These are phyloP conservation scores for Friedmanniomyces simplex DNA, from an alignment of 495 filamentous ascomycete genomes.

Conservation along the genomic window DNA sequence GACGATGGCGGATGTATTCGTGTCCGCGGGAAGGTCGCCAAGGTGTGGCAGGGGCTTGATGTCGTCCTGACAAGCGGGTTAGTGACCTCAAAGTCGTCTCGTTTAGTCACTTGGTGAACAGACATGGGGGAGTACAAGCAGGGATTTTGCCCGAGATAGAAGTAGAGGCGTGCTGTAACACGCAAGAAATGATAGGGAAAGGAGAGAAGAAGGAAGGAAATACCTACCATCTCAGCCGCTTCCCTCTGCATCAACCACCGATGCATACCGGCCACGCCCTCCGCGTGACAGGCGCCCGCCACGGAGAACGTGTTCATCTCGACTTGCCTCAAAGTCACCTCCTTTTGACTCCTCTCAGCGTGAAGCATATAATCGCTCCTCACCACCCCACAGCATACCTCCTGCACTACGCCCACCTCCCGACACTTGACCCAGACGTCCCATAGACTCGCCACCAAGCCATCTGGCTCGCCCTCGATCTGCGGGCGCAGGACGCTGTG, in stretches of 20 bases:
- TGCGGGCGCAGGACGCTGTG: slow-evolving; percentile 1
- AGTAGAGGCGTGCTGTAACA: background rate
- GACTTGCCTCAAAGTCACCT: slow-evolving; percentile 20
- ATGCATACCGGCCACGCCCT: slow-evolving; percentile 20
- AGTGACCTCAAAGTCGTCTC: background rate
- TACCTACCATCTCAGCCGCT: background rate
- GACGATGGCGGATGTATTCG: slow-evolving; percentile 7
- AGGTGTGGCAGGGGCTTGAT: background rate
- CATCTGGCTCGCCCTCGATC: slow-evolving; percentile 8
- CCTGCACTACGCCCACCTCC: slow-evolving; percentile 10
- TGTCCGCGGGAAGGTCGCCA: slow-evolving; percentile 1
- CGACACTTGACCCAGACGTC: slow-evolving; percentile 12
- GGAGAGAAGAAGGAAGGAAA: too few species aligned
- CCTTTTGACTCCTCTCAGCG: background rate
- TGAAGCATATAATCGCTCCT: slow-evolving; percentile 25
- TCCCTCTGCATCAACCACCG: slow-evolving; percentile 5
- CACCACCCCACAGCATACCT: slow-evolving; percentile 16
- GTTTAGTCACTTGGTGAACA: background rate
- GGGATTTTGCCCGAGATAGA: background rate
- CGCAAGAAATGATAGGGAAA: too few species aligned
- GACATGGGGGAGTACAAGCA: background rate
- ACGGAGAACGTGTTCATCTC: slow-evolving; percentile 24
- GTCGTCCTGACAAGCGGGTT: background rate
- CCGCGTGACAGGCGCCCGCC: slow-evolving; percentile 20
- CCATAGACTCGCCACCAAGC: slow-evolving; percentile 14